A percentile compares a stretch with the other conserved stretches of the same genome.
These are phyloP conservation scores for Chromera velia DNA, from an alignment of 73 alveolate genomes.

Conservation along the genomic window DNA sequence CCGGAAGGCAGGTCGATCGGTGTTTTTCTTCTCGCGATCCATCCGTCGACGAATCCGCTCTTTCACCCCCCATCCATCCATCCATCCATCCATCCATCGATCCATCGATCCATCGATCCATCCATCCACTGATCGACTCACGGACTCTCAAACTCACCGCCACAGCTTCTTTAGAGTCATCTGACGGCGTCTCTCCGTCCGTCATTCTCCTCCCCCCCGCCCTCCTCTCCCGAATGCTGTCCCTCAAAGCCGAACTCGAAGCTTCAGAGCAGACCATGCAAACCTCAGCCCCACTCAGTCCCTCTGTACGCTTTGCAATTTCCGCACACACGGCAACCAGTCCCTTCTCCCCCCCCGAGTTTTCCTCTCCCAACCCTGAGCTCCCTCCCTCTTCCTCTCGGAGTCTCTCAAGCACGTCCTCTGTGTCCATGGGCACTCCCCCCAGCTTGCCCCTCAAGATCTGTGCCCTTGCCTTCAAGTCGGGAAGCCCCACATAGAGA, in stretches of 20 bases:
- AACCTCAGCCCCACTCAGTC: neutral
- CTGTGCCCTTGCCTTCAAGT: slow-evolving; percentile 62
- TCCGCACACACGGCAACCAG: too few relatives aligned
- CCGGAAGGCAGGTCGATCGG: too few relatives aligned
- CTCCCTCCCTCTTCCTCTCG: neutral
- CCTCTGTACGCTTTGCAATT: neutral
- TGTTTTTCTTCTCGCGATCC: too few relatives aligned
- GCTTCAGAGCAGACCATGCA: neutral
- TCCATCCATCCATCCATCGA: neutral
- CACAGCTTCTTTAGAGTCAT: too few relatives aligned
- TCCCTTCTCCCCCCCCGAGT: too few relatives aligned
- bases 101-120: neutral
- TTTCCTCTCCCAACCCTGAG: too few relatives aligned
- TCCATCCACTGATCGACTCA: neutral
- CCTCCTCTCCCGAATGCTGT: neutral
- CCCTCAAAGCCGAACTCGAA: neutral
- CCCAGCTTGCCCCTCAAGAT: slow-evolving; percentile 55
- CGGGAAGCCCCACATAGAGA: slow-evolving; percentile 76
- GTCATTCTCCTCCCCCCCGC: neutral
- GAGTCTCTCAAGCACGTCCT: neutral
- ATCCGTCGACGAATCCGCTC: too few relatives aligned
- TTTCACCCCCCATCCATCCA: too few relatives aligned
- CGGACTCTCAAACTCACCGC: neutral
- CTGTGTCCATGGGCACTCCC: slow-evolving; percentile 49
- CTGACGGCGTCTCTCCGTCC: neutral